These are phyloP conservation scores for Aschersonia sp. DNA, from an alignment of 2,329 filamentous ascomycete genomes.

Conservation along the genomic window DNA sequence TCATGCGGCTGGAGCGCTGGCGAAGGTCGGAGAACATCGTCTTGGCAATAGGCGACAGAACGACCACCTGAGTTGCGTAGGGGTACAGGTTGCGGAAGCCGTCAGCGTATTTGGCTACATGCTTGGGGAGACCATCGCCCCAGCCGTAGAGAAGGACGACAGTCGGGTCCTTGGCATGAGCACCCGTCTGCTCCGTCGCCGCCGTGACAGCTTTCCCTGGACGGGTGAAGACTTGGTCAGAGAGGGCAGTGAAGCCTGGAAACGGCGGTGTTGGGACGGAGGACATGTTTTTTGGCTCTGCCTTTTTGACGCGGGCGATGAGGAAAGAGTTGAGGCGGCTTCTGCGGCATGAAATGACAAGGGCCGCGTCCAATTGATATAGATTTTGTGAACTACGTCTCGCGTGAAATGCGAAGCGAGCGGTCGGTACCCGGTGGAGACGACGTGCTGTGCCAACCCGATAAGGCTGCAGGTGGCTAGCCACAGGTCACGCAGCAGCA, in stretches of 20 bases:
- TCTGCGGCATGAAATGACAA: too few species aligned
- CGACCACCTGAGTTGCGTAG: conserved; percentile 31
- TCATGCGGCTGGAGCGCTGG: conserved; percentile 28
- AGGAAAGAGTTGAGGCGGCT: background rate
- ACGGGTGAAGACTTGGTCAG: conserved; percentile 31
- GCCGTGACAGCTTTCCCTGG: conserved; percentile 14
- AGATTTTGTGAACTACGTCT: too few species aligned
- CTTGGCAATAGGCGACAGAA: conserved; percentile 33
- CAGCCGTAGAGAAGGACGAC: conserved; percentile 40
- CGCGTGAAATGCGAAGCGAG: too few species aligned
- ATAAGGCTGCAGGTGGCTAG: too few species aligned
- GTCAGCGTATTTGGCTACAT: conserved; percentile 39
- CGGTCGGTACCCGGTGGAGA: too few species aligned
- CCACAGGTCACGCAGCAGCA: too few species aligned
- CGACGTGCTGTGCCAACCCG: too few species aligned
- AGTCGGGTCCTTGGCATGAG: conserved; percentile 19
- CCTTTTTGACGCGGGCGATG: background rate
- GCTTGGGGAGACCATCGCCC: conserved; percentile 39
- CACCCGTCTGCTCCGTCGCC: conserved; percentile 1
- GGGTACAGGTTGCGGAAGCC: conserved; percentile 37
- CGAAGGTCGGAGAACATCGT: conserved; percentile 28
- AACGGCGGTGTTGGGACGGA: conserved; percentile 10
- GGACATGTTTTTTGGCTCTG: background rate
- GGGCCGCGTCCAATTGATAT: too few species aligned
- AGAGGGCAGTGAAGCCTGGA: conserved; percentile 30